Evolutionary conservation across 768 basidiomycete species (phyloP).

Genomic region (Harrya chromipes): DNA sequence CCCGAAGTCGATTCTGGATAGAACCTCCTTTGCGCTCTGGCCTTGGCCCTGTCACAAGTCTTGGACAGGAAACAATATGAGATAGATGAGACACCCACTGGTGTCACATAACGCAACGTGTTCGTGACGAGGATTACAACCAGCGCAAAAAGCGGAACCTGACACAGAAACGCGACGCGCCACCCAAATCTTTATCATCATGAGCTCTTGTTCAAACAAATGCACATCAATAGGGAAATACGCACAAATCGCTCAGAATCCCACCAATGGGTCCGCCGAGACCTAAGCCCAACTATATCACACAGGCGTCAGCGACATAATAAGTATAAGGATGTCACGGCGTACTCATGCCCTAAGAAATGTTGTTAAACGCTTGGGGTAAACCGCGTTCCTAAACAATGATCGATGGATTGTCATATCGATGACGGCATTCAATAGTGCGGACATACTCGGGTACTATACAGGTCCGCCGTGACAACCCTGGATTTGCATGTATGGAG

Average conservation of each 20-base stretch:
- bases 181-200: constrained; percentile 55
- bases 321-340: not conserved
- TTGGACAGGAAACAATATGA: not conserved
- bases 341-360: constrained; percentile 15
- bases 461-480: constrained; percentile 23
- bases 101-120: constrained; percentile 61
- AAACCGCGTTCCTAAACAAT: constrained; percentile 9
- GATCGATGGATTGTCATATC: not conserved
- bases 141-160: constrained; percentile 61
- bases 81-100: constrained; percentile 39
- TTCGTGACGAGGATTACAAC: constrained; percentile 47
- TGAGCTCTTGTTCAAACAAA: not conserved
- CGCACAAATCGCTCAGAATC: constrained; percentile 19
- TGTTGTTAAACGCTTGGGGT: constrained; percentile 44
- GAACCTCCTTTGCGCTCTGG: constrained; percentile 57
- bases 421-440: not conserved
- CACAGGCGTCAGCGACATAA: not conserved
- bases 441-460: constrained; percentile 13
- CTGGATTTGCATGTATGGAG: not conserved
- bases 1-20: constrained; percentile 79
- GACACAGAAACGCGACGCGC: constrained; percentile 74
- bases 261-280: constrained; percentile 24
- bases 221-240: not conserved
- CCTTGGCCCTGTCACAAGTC: constrained; percentile 51
- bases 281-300: constrained; percentile 22